A percentile compares a stretch with the other conserved stretches of the same genome.
Conservation (phyloP, 495 filamentous ascomycete species). For the Podospora pseudoanserina region DNA sequence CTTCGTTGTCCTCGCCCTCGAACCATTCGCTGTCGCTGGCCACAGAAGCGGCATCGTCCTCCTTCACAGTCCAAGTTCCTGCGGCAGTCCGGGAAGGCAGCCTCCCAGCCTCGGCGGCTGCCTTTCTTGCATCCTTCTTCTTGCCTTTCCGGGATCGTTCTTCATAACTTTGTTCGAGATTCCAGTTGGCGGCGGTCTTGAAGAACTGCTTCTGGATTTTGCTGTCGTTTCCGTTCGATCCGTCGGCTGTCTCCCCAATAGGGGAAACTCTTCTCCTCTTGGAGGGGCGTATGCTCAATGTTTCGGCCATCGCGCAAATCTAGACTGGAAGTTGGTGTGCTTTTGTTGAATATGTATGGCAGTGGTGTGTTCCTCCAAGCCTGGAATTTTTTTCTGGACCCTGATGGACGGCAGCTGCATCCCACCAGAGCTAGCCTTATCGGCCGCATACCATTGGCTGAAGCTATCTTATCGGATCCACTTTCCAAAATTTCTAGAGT, state of each 20-base stretch:
- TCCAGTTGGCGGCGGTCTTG: conserved; percentile 59
- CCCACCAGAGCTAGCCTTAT: conserved; percentile 23
- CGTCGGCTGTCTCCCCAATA: conserved; percentile 31
- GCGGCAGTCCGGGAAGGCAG: conserved; percentile 82
- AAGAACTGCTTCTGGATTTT: conserved; percentile 45
- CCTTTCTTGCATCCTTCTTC: conserved; percentile 66
- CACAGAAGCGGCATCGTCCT: conserved; percentile 42
- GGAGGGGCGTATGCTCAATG: conserved; percentile 41
- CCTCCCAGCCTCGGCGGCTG: conserved; percentile 31
- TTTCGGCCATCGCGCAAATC: conserved; percentile 4
- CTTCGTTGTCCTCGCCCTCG: conserved; percentile 43
- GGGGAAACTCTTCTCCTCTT: conserved; percentile 47
- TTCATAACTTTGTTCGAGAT: conserved; percentile 91
- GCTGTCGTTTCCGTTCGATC: conserved; percentile 21
- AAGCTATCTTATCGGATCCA: conserved; percentile 20
- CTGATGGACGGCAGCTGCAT: conserved; percentile 8
- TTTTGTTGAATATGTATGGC: background rate
- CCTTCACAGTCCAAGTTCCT: conserved; percentile 58
- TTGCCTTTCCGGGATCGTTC: conserved; percentile 66
- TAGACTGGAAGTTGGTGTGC: background rate
- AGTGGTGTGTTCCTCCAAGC: background rate
- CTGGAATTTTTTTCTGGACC: conserved; percentile 23
- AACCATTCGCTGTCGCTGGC: conserved; percentile 56
- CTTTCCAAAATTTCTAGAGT: conserved; percentile 26
- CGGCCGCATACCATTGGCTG: conserved; percentile 13